These are phyloP conservation scores for Cryphonectria japonica DNA, from an alignment of 2,329 filamentous ascomycete species.

Conservation along the genomic window DNA sequence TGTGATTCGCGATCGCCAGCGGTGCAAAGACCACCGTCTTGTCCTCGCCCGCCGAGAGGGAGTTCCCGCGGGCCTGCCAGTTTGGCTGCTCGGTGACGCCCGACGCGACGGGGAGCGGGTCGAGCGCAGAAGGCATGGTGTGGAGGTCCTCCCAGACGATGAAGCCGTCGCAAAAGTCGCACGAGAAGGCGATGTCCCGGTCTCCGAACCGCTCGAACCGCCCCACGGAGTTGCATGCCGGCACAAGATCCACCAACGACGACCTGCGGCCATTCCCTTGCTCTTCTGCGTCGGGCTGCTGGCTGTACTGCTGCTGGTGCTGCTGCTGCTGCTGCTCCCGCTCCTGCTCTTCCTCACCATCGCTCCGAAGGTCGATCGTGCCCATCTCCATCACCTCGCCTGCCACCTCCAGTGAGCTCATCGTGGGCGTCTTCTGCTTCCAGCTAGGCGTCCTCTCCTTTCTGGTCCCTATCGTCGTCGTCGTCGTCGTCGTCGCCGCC, in stretches of 20 bases:
- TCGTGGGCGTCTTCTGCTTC: constrained; percentile 27
- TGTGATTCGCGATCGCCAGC: constrained; percentile 61
- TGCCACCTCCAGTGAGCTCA: constrained; percentile 16
- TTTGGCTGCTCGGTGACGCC: constrained; percentile 40
- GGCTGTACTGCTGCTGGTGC: constrained; percentile 17
- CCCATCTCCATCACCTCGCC: constrained; percentile 29
- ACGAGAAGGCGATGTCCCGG: constrained; percentile 59
- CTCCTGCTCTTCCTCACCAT: constrained; percentile 11
- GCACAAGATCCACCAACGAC: constrained; percentile 51
- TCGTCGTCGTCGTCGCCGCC: not conserved
- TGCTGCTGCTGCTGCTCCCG: constrained; percentile 25
- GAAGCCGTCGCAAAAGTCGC: constrained; percentile 65
- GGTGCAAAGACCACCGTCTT: constrained; percentile 61
- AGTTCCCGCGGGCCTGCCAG: constrained; percentile 57
- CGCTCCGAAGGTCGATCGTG: constrained; percentile 19
- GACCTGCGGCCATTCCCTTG: constrained; percentile 29
- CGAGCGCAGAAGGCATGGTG: constrained; percentile 53
- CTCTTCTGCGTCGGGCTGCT: constrained; percentile 24
- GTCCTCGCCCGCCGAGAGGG: constrained; percentile 44
- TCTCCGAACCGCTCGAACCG: constrained; percentile 60
- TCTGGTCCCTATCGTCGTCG: not conserved
- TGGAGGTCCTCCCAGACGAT: constrained; percentile 62
- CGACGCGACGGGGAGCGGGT: constrained; percentile 34
- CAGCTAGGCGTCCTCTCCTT: constrained; percentile 23
- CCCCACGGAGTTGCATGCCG: constrained; percentile 56